A percentile compares a stretch with the other conserved stretches of the same genome.
phyloP scores from a whole-genome alignment of 2,329 filamentous ascomycete genomes.

The Domatiomyces catenatus region DNA sequence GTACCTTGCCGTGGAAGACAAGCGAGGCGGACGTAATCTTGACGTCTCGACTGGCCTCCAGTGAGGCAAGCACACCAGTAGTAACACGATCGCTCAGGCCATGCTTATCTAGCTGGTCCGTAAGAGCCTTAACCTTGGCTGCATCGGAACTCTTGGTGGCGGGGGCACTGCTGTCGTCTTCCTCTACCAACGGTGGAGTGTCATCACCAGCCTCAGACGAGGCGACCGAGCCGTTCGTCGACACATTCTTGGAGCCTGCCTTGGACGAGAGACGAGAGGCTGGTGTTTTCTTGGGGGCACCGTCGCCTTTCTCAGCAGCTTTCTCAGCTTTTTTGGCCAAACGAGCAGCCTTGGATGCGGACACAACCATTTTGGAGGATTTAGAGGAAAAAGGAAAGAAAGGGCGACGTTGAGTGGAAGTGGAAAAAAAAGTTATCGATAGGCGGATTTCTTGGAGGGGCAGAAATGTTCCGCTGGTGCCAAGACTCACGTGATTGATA shows the following conservation, averaged over 20 bases:
- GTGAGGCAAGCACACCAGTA: slow-evolving; percentile 84
- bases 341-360: slow-evolving; percentile 53
- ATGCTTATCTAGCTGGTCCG: slow-evolving; percentile 87
- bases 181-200: slow-evolving; percentile 41
- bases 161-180: slow-evolving; percentile 41
- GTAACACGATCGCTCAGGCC: slow-evolving; percentile 96
- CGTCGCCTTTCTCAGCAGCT: slow-evolving; percentile 27
- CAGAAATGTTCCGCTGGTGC: not conserved
- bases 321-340: slow-evolving; percentile 58
- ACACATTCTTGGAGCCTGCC: slow-evolving; percentile 45
- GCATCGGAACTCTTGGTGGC: slow-evolving; percentile 58
- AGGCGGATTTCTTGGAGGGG: not conserved
- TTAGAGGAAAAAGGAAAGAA: not conserved
- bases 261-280: slow-evolving; percentile 58
- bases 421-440: slow-evolving; percentile 1
- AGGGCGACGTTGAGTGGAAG: not conserved
- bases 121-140: slow-evolving; percentile 71
- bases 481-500: not conserved
- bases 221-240: slow-evolving; percentile 31
- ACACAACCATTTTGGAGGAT: slow-evolving; percentile 39
- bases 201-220: slow-evolving; percentile 59
- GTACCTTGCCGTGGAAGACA: slow-evolving; percentile 94
- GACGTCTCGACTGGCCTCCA: slow-evolving; percentile 74
- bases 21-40: slow-evolving; percentile 90
- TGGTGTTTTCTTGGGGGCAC: slow-evolving; percentile 41